Evolutionary conservation across 495 filamentous ascomycete genomes (phyloP), one percentile per base, ranked within the genome.

Genomic region (Cryomyces minteri): DNA sequence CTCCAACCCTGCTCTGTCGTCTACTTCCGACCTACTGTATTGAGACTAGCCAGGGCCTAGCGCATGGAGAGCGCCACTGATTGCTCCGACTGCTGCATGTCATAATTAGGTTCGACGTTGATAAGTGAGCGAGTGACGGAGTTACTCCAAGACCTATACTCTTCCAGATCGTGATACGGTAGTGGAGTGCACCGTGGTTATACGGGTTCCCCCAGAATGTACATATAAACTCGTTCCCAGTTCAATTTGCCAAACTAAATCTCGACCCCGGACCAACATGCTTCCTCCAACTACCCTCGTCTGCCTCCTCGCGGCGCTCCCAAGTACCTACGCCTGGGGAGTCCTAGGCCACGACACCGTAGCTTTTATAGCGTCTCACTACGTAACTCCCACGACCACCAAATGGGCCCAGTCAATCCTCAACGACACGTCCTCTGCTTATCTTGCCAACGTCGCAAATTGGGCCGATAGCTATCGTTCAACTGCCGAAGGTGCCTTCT

Each of bases 401-500:
- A 4, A 25, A 9, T 64, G 49, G 43, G 49, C 54, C 0, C 49
- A 62, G 47, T 29, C 37, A 38, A 52, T 62, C 41, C 56, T 64
- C 4, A 45, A 44, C 51, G 68, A 70, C 5, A 54, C 60, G 32
- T 64, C 47, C 4, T 46, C 57, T 37, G 62, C 72, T 45, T 76
- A 73, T 51, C 67, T 80, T 40, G 72, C 74, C 38, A 63, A 65
- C 39, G 68, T 77, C 9, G 72, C 77, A 2, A 76, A 71, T 3
- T 81, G 77, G 77, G 73, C 77, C 10, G 77, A 80, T 59, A 67
- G 64, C 43, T 69, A 74, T 53, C 63, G 72, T 29, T 76, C 77
- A 58, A 74, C 71, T 8, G 63, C 69, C 51, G 73, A 64, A 50
- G 71, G 74, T 12, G 62, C 61, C 32, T 79, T 72, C 58, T 69